phyloP scores from a whole-genome alignment of 768 basidiomycete genomes.

The Boletus fagicola region DNA sequence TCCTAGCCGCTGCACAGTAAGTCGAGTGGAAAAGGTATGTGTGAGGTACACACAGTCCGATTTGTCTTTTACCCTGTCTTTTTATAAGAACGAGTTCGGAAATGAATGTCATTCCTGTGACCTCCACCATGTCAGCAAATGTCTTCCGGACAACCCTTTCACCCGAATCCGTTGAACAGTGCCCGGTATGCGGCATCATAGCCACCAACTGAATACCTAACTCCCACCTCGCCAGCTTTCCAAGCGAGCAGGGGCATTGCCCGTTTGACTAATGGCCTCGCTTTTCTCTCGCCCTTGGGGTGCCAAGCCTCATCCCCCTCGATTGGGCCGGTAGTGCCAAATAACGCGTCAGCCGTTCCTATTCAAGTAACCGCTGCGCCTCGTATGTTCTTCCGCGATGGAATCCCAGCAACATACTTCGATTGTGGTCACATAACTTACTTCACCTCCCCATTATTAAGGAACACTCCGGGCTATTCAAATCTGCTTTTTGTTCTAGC shows the following conservation, averaged over 20 bases:
- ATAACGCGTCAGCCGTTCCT: slow-evolving; percentile 15
- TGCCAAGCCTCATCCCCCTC: slow-evolving; percentile 23
- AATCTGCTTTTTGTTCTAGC: slow-evolving; percentile 25
- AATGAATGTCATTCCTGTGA: slow-evolving; percentile 37
- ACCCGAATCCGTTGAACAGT: slow-evolving; percentile 33
- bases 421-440: slow-evolving; percentile 26
- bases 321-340: slow-evolving; percentile 14
- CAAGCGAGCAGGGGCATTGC: slow-evolving; percentile 30
- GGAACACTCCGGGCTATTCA: slow-evolving; percentile 27
- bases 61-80: slow-evolving; percentile 18
- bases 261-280: slow-evolving; percentile 32
- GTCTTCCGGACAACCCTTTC: slow-evolving; percentile 29
- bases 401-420: slow-evolving; percentile 27
- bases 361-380: slow-evolving; percentile 25
- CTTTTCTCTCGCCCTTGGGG: slow-evolving; percentile 18
- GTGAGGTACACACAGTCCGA: slow-evolving; percentile 15
- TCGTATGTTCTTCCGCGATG: slow-evolving; percentile 29
- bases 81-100: slow-evolving; percentile 33
- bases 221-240: slow-evolving; percentile 18
- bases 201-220: slow-evolving; percentile 22
- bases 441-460: slow-evolving; percentile 30
- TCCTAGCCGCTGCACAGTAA: slow-evolving; percentile 5
- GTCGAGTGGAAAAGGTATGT: slow-evolving; percentile 23
- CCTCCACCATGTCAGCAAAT: slow-evolving; percentile 20
- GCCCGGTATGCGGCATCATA: slow-evolving; percentile 27